Conservation (phyloP, 176 grass and related monocot species). For the Oryza coarctata region DNA sequence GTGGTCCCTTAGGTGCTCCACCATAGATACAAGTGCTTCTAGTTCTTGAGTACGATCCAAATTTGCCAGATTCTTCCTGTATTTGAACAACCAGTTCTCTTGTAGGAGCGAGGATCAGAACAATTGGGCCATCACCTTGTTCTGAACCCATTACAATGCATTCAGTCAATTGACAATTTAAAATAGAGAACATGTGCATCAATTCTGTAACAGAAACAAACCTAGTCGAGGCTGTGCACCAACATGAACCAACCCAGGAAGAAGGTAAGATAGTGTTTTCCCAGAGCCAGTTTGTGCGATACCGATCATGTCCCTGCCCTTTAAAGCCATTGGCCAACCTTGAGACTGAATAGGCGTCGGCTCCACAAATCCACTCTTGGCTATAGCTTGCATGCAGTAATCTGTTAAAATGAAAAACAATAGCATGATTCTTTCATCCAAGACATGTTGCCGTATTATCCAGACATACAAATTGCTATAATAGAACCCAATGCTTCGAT, state of each 20-base stretch:
- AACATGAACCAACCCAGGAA: constrained; percentile 89
- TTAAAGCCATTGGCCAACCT: constrained; percentile 97
- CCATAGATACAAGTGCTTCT: constrained; percentile 92
- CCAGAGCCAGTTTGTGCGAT: constrained; percentile 97
- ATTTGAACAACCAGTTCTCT: constrained; percentile 96
- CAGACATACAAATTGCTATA: not conserved
- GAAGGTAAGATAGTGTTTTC: constrained; percentile 86
- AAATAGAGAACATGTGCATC: not conserved
- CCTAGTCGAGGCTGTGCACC: constrained; percentile 83
- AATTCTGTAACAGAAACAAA: constrained; percentile 41
- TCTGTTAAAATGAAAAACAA: constrained; percentile 39
- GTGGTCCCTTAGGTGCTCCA: constrained; percentile 92
- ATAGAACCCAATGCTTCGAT: not conserved
- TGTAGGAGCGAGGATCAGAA: constrained; percentile 90
- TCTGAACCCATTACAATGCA: constrained; percentile 43
- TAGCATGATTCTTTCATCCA: not conserved
- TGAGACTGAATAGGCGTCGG: constrained; percentile 95
- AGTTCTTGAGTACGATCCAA: constrained; percentile 69
- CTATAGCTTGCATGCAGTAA: constrained; percentile 77
- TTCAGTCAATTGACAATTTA: not conserved
- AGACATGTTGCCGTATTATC: not conserved
- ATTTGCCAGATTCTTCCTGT: constrained; percentile 90
- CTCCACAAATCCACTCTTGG: constrained; percentile 74
- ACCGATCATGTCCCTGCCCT: constrained; percentile 91
- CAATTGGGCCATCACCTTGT: constrained; percentile 84